Conservation (phyloP, 2,329 filamentous ascomycete genomes). For the Arachnomyces sp. region DNA sequence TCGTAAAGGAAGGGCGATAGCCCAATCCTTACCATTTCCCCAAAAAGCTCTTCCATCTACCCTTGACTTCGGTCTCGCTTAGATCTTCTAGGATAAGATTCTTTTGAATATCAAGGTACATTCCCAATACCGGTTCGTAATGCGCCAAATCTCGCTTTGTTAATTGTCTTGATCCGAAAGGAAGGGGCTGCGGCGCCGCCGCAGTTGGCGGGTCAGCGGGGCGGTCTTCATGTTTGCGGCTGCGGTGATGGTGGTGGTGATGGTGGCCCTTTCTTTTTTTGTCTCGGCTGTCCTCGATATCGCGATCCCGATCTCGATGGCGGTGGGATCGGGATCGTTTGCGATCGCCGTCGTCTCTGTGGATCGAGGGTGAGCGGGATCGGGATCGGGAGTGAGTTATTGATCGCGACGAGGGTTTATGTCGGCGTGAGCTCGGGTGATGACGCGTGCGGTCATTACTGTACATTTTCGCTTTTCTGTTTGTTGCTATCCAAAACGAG, state of each 20-base stretch:
- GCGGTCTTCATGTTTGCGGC: constrained; percentile 1
- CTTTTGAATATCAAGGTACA: constrained; percentile 87
- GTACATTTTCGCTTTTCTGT: neutral
- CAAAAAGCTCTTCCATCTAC: constrained; percentile 90
- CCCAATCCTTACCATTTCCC: constrained; percentile 64
- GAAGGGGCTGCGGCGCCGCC: constrained; percentile 42
- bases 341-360: constrained; percentile 22
- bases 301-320: constrained; percentile 23
- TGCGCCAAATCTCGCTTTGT: constrained; percentile 59
- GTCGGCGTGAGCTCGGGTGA: neutral
- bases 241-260: constrained; percentile 5
- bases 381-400: constrained; percentile 16
- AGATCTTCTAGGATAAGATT: constrained; percentile 60
- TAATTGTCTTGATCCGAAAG: constrained; percentile 58
- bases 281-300: constrained; percentile 6
- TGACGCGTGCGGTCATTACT: neutral
- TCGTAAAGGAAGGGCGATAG: neutral
- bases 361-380: constrained; percentile 32
- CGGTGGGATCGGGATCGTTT: constrained; percentile 27
- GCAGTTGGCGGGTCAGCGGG: constrained; percentile 6
- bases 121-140: constrained; percentile 67
- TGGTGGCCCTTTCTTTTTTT: constrained; percentile 5
- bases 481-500: neutral
- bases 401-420: neutral
- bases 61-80: constrained; percentile 65